These are phyloP conservation scores for Orychophragmus violaceus DNA, from an alignment of 345 rosid genomes.

Conservation along the genomic window DNA sequence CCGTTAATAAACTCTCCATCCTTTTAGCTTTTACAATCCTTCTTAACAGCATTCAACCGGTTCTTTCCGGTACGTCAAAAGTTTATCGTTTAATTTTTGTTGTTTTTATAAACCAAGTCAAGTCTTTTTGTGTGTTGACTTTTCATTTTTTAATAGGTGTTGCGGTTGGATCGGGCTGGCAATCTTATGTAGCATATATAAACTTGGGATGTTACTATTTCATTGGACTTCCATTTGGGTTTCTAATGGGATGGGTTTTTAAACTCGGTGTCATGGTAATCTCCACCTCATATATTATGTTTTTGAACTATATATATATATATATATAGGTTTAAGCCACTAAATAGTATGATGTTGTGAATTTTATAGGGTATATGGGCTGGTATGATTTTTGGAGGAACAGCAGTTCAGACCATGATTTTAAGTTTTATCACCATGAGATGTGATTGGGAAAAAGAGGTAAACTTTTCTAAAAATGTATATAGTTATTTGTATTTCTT, in stretches of 20 bases:
- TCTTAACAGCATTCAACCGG: conserved; percentile 83
- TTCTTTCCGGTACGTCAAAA: conserved; percentile 58
- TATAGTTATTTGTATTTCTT: not conserved
- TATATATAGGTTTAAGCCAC: not conserved
- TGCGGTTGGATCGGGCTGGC: conserved; percentile 98
- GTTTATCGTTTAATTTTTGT: not conserved
- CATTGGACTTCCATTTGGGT: conserved; percentile 76
- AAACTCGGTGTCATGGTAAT: conserved; percentile 70
- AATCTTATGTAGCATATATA: conserved; percentile 77
- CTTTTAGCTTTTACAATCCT: conserved; percentile 72
- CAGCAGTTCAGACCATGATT: conserved; percentile 59
- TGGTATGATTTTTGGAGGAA: conserved; percentile 83
- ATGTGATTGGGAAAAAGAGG: conserved; percentile 84
- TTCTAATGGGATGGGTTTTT: conserved; percentile 87
- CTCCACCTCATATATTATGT: too few relatives aligned
- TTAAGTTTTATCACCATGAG: conserved; percentile 41
- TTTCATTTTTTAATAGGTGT: conserved; percentile 44
- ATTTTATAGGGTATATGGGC: conserved; percentile 66
- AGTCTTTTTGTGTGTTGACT: not conserved
- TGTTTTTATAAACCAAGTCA: not conserved
- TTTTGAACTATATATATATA: too few relatives aligned
- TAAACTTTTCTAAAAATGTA: not conserved
- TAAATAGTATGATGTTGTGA: not conserved
- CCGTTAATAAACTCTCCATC: conserved; percentile 54
- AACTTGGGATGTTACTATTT: conserved; percentile 86